Percentiles rank a stretch among this genome's conserved stretches.
phyloP scores from a whole-genome alignment of 1,284 basidiomycete genomes.

The Fomitopsis schrenkii region DNA sequence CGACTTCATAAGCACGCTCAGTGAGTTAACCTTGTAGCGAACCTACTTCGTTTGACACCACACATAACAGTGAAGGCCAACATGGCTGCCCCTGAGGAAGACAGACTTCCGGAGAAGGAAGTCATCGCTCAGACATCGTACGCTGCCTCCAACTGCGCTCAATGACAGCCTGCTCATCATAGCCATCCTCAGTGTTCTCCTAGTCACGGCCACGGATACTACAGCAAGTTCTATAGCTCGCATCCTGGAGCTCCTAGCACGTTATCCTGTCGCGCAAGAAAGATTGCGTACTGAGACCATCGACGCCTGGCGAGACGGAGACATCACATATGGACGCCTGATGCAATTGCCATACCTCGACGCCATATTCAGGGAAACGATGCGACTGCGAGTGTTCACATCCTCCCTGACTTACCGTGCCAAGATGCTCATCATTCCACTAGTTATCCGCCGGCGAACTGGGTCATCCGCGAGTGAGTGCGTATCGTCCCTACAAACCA shows the following conservation, averaged over 20 bases:
- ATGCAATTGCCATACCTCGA: slow-evolving; percentile 14
- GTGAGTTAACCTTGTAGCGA: not conserved
- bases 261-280: slow-evolving; percentile 3
- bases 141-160: not conserved
- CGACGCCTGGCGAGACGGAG: not conserved
- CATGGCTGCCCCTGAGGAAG: not conserved
- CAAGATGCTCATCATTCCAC: not conserved
- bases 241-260: slow-evolving; percentile 1
- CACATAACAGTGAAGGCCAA: not conserved
- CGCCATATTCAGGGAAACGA: slow-evolving; percentile 13
- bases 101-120: not conserved
- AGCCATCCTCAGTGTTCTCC: not conserved
- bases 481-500: not conserved
- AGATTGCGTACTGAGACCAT: slow-evolving; percentile 2
- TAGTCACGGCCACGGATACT: not conserved
- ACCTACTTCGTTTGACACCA: not conserved
- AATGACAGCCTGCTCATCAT: not conserved
- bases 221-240: not conserved
- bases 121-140: not conserved
- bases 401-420: too few relatives aligned
- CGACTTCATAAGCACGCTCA: not conserved
- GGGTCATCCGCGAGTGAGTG: not conserved
- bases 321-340: slow-evolving; percentile 12
- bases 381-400: slow-evolving; percentile 14
- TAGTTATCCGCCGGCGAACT: not conserved